Base-by-base conservation (phyloP, 2,329 filamentous ascomycete species). In the Fusarium globosum region DNA sequence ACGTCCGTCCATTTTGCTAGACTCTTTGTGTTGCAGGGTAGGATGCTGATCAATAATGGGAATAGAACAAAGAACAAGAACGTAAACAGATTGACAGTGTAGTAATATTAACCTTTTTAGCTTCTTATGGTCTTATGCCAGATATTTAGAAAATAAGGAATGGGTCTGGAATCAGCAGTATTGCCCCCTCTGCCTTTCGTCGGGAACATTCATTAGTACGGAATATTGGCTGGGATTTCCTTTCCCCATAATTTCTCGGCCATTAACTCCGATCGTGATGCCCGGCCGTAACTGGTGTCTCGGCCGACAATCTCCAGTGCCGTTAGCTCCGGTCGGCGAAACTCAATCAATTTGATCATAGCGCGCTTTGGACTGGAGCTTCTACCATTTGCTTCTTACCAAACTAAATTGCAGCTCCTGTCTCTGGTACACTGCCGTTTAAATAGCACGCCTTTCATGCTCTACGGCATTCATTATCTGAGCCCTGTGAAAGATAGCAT, bases 281-380 rank as follows among this genome's bases (percentile, higher is more conserved):
- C 9, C 18, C 14, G n/a, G 48, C 3, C 6, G 14, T 33, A 43
- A 28, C 4, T 55, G 18, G 3, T 15, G 18, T 56, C 18, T 61
- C 58, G 48, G 58, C 58, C 48, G 58, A 55, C 36, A 36, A 56
- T 55, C 20, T 28, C 58, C 36, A 8, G 11, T 20, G 2, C 15
- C 14, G 21, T 36, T 15, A 53, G 4, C 14, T 42, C 26, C 35
- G 16, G 0, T 84, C 94, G 8, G 12, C 33, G 2, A 23, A 38
- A 5, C 21, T 16, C 12, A 16, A 14, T 6, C 6, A 14, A 33
- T 49, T n/a, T 1, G 1, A n/a, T 4, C 9, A 7, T 26, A 13
- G 7, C n/a, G n/a, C 42, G 1, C 7, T 18, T 20, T 0, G 5
- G 42, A 45, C 7, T 26, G 7, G 42, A 20, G n/a, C 35, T n/a